Conservation (phyloP, 2,329 filamentous ascomycete species). For the Madurella mycetomatis region DNA sequence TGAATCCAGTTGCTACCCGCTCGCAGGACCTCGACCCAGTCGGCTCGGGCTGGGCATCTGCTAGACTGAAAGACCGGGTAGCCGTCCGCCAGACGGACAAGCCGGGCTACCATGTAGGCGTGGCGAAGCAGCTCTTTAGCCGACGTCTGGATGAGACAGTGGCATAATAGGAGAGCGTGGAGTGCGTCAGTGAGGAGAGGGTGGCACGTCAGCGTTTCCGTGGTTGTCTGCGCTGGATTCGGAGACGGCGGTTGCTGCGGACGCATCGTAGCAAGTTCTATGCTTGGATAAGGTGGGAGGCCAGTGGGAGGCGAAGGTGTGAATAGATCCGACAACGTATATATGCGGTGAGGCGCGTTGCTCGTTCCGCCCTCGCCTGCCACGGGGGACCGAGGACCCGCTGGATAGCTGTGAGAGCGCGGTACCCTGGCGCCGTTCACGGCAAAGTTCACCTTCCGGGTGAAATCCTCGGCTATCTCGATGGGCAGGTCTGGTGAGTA, state of each 20-base stretch:
- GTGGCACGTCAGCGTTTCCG: slow-evolving; percentile 71
- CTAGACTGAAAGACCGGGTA: slow-evolving; percentile 76
- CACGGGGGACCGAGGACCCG: slow-evolving; percentile 12
- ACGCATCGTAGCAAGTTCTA: slow-evolving; percentile 30
- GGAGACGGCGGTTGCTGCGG: slow-evolving; percentile 27
- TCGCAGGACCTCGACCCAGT: slow-evolving; percentile 74
- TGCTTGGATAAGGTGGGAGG: slow-evolving; percentile 62
- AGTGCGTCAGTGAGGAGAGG: slow-evolving; percentile 74
- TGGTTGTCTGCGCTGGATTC: slow-evolving; percentile 33
- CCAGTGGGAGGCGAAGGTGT: slow-evolving; percentile 60
- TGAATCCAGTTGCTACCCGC: slow-evolving; percentile 66
- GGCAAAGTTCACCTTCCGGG: slow-evolving; percentile 53
- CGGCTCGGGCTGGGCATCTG: slow-evolving; percentile 65
- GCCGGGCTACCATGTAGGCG: slow-evolving; percentile 74
- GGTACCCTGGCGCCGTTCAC: slow-evolving; percentile 44
- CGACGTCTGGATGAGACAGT: slow-evolving; percentile 75
- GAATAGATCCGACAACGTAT: slow-evolving; percentile 61
- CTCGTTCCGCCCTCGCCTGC: slow-evolving; percentile 6
- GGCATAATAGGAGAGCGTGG: slow-evolving; percentile 72
- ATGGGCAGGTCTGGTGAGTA: slow-evolving; percentile 69
- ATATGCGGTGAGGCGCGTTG: slow-evolving; percentile 35
- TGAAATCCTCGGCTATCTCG: slow-evolving; percentile 54
- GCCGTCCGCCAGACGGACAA: slow-evolving; percentile 69
- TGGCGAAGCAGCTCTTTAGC: slow-evolving; percentile 73
- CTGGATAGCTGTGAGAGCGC: slow-evolving; percentile 31